phyloP scores from a whole-genome alignment of 1,284 basidiomycete genomes.

The Cryptococcus maquisensis region DNA sequence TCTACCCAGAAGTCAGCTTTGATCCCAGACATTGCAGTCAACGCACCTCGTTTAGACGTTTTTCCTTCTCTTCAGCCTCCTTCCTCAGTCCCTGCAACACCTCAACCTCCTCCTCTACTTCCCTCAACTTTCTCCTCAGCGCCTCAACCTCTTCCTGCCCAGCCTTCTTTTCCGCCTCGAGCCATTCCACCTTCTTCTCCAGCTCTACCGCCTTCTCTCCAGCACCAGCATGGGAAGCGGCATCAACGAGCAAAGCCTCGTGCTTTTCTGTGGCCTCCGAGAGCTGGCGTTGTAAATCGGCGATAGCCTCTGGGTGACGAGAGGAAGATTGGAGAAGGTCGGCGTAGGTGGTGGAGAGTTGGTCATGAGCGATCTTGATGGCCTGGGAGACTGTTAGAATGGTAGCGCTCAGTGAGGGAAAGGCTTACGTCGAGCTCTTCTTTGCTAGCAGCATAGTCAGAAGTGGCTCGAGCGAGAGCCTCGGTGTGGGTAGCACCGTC shows the following conservation, averaged over 20 bases:
- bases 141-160: conserved; percentile 3
- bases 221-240: not conserved
- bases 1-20: conserved; percentile 3
- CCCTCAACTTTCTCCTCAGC: not conserved
- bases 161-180: conserved; percentile 11
- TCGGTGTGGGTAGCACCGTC: conserved; percentile 10
- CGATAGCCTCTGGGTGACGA: conserved; percentile 18
- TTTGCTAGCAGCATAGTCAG: conserved; percentile 6
- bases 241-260: conserved; percentile 6
- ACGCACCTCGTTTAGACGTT: conserved; percentile 15
- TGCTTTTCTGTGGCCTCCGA: conserved; percentile 14
- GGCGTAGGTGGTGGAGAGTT: conserved; percentile 18
- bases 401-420: not conserved
- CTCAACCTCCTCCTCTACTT: conserved; percentile 11
- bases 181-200: conserved; percentile 17
- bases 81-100: conserved; percentile 6
- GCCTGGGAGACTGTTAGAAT: conserved; percentile 5
- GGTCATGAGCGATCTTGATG: conserved; percentile 20
- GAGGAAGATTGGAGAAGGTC: conserved; percentile 17
- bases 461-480: conserved; percentile 7
- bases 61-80: conserved; percentile 11
- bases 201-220: conserved; percentile 8
- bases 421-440: conserved; percentile 19
- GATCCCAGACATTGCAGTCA: not conserved
- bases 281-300: conserved; percentile 21